Conservation (phyloP, 495 filamentous ascomycete genomes). For the Penicillium nucicola region DNA sequence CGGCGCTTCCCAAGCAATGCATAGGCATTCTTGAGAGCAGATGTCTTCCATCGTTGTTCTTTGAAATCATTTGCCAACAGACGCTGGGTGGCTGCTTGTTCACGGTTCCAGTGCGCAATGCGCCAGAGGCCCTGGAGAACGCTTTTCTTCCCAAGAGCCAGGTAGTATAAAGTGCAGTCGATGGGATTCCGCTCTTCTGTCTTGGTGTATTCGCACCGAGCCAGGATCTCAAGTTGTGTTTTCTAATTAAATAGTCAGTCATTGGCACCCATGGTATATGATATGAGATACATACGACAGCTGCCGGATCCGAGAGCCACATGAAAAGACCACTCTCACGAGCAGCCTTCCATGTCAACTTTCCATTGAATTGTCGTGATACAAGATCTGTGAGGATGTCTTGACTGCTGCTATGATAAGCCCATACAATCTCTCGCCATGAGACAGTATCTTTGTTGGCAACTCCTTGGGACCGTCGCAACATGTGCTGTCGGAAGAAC, state of each 20-base stretch:
- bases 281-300: constrained; percentile 59
- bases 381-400: constrained; percentile 90
- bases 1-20: constrained; percentile 89
- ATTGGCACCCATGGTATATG: background rate
- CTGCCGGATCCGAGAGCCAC: constrained; percentile 78
- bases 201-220: constrained; percentile 89
- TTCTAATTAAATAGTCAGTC: constrained; percentile 46
- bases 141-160: constrained; percentile 88
- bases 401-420: constrained; percentile 86
- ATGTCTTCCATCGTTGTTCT: constrained; percentile 81
- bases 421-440: constrained; percentile 95
- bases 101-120: constrained; percentile 87
- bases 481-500: constrained; percentile 81
- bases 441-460: constrained; percentile 66
- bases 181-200: constrained; percentile 85
- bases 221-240: constrained; percentile 81
- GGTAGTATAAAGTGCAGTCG: constrained; percentile 90
- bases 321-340: constrained; percentile 88
- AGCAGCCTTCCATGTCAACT: constrained; percentile 80
- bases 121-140: constrained; percentile 92
- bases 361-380: constrained; percentile 71
- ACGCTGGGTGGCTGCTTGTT: constrained; percentile 73
- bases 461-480: constrained; percentile 61
- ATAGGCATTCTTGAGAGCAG: constrained; percentile 95
- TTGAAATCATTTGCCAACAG: constrained; percentile 86